These are phyloP conservation scores for Teratosphaeria gauchensis DNA, from an alignment of 2,329 filamentous ascomycete species.

Conservation along the genomic window DNA sequence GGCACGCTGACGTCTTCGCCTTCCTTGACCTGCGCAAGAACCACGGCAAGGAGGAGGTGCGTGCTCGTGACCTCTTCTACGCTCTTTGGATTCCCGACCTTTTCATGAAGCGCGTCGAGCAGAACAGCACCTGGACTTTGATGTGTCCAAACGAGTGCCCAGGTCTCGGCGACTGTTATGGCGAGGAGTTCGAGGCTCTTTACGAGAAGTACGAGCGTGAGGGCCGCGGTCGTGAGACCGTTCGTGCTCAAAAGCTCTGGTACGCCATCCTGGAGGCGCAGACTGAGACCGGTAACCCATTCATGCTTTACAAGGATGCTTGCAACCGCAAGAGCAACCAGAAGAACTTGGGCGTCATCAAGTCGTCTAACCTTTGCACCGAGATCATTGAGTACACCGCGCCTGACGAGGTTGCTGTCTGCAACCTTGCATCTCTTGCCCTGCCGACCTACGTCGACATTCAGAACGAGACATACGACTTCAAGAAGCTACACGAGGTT, in stretches of 20 bases:
- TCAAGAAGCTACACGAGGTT: constrained; percentile 92
- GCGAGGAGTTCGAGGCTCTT: constrained; percentile 90
- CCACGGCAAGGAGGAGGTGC: constrained; percentile 96
- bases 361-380: constrained; percentile 97
- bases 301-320: constrained; percentile 99
- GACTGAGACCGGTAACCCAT: constrained; percentile 97
- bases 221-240: constrained; percentile 76
- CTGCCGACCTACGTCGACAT: constrained; percentile 88
- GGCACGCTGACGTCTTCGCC: constrained; percentile 95
- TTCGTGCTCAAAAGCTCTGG: constrained; percentile 99
- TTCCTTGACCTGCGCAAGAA: constrained; percentile 98
- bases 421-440: constrained; percentile 91
- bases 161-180: constrained; percentile 90
- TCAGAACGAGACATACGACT: constrained; percentile 76
- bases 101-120: constrained; percentile 99
- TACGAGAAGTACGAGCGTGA: constrained; percentile 85
- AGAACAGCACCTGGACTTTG: constrained; percentile 92
- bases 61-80: constrained; percentile 93
- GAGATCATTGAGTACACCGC: constrained; percentile 97
- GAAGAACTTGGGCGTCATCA: constrained; percentile 97
- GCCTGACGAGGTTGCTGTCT: constrained; percentile 96
- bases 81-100: constrained; percentile 97
- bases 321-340: constrained; percentile 99
- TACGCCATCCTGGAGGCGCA: constrained; percentile 97
- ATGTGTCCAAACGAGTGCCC: constrained; percentile 98